These are phyloP conservation scores for Fusarium nisikadoi DNA, from an alignment of 2,329 filamentous ascomycete genomes.

Conservation along the genomic window DNA sequence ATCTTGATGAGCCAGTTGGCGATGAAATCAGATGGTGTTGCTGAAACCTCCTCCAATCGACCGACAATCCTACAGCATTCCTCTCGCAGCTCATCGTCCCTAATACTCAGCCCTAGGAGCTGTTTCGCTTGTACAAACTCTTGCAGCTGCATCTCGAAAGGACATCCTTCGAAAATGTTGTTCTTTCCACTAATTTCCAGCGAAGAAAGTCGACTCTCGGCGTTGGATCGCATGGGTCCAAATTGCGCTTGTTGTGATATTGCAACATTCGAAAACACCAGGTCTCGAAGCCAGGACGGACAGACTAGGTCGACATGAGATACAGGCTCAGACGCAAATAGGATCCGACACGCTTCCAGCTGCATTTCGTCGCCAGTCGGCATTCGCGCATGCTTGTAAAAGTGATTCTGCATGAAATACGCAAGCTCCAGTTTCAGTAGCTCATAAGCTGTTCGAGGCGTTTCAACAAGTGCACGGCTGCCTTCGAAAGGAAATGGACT, in stretches of 20 bases:
- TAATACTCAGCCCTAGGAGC: conserved; percentile 7
- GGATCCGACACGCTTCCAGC: conserved; percentile 34
- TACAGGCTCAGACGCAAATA: conserved; percentile 21
- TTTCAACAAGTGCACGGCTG: conserved; percentile 30
- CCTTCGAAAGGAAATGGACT: conserved; percentile 37
- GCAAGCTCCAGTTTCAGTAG: conserved; percentile 35
- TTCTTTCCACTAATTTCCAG: conserved; percentile 46
- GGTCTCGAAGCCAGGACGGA: conserved; percentile 35
- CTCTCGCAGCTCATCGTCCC: conserved; percentile 30
- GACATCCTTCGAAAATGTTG: conserved; percentile 44
- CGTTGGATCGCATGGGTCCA: conserved; percentile 37
- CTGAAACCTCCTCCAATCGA: conserved; percentile 31
- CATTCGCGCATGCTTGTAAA: conserved; percentile 29
- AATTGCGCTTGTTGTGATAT: conserved; percentile 41
- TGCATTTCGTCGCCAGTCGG: conserved; percentile 36
- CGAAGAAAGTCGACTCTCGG: conserved; percentile 37
- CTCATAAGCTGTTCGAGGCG: conserved; percentile 36
- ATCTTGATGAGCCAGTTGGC: conserved; percentile 41
- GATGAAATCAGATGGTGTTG: conserved; percentile 38
- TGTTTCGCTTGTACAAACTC: conserved; percentile 30
- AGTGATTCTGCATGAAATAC: conserved; percentile 41
- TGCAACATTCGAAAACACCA: conserved; percentile 22
- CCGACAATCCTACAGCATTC: conserved; percentile 40
- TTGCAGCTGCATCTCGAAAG: conserved; percentile 41
- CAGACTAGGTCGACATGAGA: background rate